Evolutionary conservation across 78 protist genomes (phyloP).

Genomic region (Planoprotostelium fungivorum): DNA sequence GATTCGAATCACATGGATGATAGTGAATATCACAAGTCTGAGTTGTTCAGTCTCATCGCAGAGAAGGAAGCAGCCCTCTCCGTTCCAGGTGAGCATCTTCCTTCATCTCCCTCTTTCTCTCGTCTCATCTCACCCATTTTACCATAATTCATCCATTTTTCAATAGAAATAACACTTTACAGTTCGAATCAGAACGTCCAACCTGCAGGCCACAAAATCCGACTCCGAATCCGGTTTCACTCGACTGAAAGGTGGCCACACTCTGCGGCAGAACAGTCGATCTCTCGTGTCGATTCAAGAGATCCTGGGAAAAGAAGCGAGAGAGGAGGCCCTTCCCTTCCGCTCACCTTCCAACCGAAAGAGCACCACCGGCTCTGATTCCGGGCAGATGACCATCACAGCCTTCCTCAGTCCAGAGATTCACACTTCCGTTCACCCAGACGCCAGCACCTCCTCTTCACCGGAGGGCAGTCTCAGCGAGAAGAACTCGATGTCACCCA

Average conservation of each 20-base stretch:
- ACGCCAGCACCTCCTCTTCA: not conserved
- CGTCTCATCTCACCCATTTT: not conserved
- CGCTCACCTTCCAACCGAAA: too few species aligned
- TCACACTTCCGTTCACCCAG: not conserved
- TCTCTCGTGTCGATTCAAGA: not conserved
- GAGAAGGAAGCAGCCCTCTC: not conserved
- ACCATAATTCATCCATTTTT: too few species aligned
- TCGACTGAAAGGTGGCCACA: not conserved
- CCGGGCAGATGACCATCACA: not conserved
- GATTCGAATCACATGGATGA: not conserved
- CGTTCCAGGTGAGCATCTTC: not conserved
- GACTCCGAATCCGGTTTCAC: not conserved
- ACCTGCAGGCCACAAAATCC: not conserved
- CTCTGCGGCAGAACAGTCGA: not conserved
- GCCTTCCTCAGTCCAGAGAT: too few species aligned
- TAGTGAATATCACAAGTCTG: not conserved
- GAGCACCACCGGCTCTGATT: too few species aligned
- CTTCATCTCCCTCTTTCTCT: not conserved
- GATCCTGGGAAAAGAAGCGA: not conserved
- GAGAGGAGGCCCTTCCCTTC: not conserved
- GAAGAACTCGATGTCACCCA: too few species aligned
- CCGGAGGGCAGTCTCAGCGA: constrained; percentile 3
- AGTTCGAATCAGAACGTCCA: not conserved
- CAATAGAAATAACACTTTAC: too few species aligned
- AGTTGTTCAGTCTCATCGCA: not conserved